A percentile compares a stretch with the other conserved stretches of the same genome.
Conservation (phyloP, 768 basidiomycete species). For the Amanita muscaria region DNA sequence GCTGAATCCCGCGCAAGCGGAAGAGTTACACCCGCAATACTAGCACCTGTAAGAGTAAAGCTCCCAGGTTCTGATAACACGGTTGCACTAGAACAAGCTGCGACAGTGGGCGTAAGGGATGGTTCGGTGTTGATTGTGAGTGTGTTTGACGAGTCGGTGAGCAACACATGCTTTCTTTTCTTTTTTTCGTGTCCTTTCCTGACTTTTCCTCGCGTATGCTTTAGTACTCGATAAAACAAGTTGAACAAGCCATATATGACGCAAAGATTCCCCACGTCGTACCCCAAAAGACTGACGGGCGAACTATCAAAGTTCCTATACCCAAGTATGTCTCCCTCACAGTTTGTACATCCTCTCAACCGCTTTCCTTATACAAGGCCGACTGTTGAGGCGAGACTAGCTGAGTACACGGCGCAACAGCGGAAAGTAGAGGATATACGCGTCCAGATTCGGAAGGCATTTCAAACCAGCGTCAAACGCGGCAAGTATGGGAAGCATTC, state of each 20-base stretch:
- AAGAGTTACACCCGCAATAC: conserved; percentile 64
- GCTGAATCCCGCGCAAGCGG: conserved; percentile 67
- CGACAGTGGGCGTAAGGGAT: conserved; percentile 75
- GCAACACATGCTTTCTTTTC: conserved; percentile 16
- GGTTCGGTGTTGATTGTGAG: conserved; percentile 67
- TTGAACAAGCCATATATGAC: conserved; percentile 70
- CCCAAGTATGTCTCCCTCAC: conserved; percentile 44
- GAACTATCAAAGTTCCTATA: conserved; percentile 73
- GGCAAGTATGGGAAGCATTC: conserved; percentile 65
- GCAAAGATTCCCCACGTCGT: conserved; percentile 64
- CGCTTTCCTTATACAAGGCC: conserved; percentile 36
- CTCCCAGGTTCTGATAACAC: conserved; percentile 27
- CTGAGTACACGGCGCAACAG: conserved; percentile 44
- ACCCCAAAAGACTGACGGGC: conserved; percentile 60
- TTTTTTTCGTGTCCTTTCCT: not conserved
- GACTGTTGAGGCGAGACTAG: conserved; percentile 62
- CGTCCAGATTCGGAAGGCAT: conserved; percentile 65
- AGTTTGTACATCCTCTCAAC: not conserved
- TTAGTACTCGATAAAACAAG: conserved; percentile 64
- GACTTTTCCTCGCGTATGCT: conserved; percentile 2
- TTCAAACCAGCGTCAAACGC: conserved; percentile 56
- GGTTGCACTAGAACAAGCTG: conserved; percentile 53
- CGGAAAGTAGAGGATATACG: conserved; percentile 70
- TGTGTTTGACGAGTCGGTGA: conserved; percentile 71
- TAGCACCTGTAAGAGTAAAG: conserved; percentile 59